Evolutionary conservation across 805 yeast genomes (phyloP), one percentile per base, ranked within the genome.

Genomic region (Pichia cabralensis): DNA sequence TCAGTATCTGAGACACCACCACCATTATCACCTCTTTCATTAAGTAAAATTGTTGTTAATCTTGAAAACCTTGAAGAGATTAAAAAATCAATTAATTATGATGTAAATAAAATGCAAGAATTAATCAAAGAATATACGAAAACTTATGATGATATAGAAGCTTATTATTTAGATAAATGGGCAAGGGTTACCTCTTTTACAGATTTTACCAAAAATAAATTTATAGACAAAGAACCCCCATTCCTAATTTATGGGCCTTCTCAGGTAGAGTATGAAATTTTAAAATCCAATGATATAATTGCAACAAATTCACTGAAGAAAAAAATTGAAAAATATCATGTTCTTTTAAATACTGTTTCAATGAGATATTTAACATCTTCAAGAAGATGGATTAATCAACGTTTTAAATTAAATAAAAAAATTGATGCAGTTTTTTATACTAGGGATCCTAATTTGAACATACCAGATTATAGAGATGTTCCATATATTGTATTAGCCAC

Each of bases 221-320:
- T 34, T 21, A 6, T 38, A 40, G 8, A 21, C 40, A 4, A 51
- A 49, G 49, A 45, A 4, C 43, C 38, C 10, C 47, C 42, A 18
- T 52, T 53, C 34, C 48, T 53, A 13, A 53, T 53, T 46, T 53
- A 53, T 33, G 58, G 58, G 2, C 58, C 58, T 5, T 52, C 58
- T 3, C 56, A 53, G 31, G 47, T 50, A 16, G 58, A 53, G 28
- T 47, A 40, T 37, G 58, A 53, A 39, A 52, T 53, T 23, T 36
- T 53, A 34, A 44, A 40, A 22, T 40, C 41, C 2, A 49, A 41
- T 20, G 53, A 45, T 19, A 52, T 52, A 6, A 52, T 53, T 17
- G 55, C 56, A 14, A 52, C 56, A 8, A 49, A 48, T 34, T 43
- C 48, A 8, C 33, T 53, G 34, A 30, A 49, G 14, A 33, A 40